Percentiles rank a stretch among this genome's conserved stretches.
Evolutionary conservation across 805 yeast species (phyloP).

Genomic region (Candida parachauliodes): DNA sequence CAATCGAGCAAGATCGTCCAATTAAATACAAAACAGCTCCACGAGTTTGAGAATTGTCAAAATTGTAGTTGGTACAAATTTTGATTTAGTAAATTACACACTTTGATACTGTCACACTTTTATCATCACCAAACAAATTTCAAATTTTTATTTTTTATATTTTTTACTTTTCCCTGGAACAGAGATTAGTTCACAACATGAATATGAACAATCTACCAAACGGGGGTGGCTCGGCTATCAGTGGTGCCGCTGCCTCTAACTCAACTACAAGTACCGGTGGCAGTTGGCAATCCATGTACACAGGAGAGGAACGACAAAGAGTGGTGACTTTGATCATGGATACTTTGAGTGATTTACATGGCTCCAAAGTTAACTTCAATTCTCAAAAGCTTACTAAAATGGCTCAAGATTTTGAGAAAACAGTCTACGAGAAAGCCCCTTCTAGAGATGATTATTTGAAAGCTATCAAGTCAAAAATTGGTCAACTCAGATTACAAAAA

Average conservation of each 20-base stretch:
- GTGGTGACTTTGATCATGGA: conserved; percentile 36
- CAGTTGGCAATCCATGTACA: conserved; percentile 16
- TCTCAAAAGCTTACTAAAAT: conserved; percentile 35
- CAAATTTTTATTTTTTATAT: neutral
- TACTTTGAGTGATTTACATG: conserved; percentile 36
- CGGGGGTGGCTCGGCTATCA: conserved; percentile 1
- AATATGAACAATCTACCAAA: conserved; percentile 6
- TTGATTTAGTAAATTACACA: too few species aligned
- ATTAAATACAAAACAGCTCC: too few species aligned
- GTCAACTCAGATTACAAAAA: conserved; percentile 27
- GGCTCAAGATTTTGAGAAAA: conserved; percentile 71
- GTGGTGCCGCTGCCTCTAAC: conserved; percentile 2
- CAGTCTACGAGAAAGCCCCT: conserved; percentile 55
- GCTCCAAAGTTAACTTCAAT: conserved; percentile 21
- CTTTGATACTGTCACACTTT: neutral
- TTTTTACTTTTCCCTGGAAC: neutral
- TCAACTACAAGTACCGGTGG: neutral
- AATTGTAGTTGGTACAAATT: too few species aligned
- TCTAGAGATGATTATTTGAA: conserved; percentile 54
- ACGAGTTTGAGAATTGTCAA: too few species aligned
- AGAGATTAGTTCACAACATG: neutral
- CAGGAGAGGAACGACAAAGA: conserved; percentile 34
- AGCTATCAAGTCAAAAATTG: conserved; percentile 37
- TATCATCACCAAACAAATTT: neutral
- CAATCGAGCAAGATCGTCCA: too few species aligned